These are phyloP conservation scores for Stagonosporopsis tanaceti DNA, from an alignment of 2,329 filamentous ascomycete genomes.

Conservation along the genomic window DNA sequence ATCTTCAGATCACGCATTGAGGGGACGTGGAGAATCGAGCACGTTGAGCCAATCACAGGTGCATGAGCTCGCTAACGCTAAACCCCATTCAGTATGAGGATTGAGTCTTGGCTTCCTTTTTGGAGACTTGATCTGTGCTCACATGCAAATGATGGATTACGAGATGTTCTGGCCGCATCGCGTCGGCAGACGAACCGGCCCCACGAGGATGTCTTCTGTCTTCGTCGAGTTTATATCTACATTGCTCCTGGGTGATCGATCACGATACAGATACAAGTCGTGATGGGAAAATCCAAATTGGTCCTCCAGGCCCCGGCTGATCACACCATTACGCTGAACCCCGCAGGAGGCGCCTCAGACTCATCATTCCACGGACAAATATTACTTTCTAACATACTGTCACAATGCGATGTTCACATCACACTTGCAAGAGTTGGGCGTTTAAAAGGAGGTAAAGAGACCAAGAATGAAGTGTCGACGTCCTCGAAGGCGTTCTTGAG, in stretches of 20 bases:
- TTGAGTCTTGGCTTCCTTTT: constrained; percentile 20
- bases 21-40: constrained; percentile 2
- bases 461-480: background rate
- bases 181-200: background rate
- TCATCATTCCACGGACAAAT: constrained; percentile 3
- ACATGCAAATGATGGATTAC: background rate
- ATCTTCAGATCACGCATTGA: constrained; percentile 1
- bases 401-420: constrained; percentile 8
- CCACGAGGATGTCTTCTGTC: background rate
- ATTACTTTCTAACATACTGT: constrained; percentile 5
- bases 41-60: constrained; percentile 1
- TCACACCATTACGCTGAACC: constrained; percentile 4
- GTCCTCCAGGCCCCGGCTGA: constrained; percentile 6
- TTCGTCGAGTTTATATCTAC: background rate
- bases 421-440: constrained; percentile 17
- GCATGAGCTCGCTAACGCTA: background rate
- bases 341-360: background rate
- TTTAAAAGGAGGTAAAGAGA: background rate
- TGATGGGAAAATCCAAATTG: constrained; percentile 14
- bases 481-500: constrained; percentile 7
- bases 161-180: constrained; percentile 8
- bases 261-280: background rate
- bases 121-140: background rate
- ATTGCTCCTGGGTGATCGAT: background rate
- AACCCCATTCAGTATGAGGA: background rate